These are phyloP conservation scores for Trichoderma hamatum DNA, from an alignment of 2,329 filamentous ascomycete species.

Conservation along the genomic window DNA sequence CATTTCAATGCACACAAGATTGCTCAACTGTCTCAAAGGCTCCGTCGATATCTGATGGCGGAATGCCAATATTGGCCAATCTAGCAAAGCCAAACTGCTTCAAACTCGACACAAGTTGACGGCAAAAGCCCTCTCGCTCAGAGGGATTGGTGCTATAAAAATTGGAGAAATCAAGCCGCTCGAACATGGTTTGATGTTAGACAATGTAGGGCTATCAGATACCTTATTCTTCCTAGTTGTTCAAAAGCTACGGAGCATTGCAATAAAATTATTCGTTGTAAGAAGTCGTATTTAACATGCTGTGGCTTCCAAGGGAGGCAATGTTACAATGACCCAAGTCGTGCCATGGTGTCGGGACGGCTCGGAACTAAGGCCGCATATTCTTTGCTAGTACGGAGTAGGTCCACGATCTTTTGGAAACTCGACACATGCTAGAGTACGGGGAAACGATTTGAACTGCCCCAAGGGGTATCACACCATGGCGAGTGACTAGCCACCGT, in stretches of 20 bases:
- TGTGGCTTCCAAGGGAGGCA: neutral
- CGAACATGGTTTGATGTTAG: conserved; percentile 14
- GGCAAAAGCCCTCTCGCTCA: conserved; percentile 9
- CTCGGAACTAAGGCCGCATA: neutral
- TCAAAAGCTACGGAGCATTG: no score
- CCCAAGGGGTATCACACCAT: no score
- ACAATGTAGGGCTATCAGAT: neutral
- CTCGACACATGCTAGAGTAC: neutral
- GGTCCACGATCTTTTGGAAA: neutral
- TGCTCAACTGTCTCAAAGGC: conserved; percentile 20
- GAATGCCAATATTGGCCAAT: conserved; percentile 10
- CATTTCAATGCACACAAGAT: neutral
- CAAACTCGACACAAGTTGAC: conserved; percentile 7
- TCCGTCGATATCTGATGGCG: conserved; percentile 3
- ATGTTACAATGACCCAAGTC: neutral
- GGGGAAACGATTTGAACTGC: neutral
- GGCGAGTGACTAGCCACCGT: no score
- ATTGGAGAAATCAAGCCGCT: neutral
- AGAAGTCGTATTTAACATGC: conserved; percentile 6
- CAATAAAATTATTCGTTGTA: neutral
- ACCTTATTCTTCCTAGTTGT: neutral
- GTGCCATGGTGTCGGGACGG: conserved; percentile 6
- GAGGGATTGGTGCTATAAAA: conserved; percentile 3
- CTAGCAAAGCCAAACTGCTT: conserved; percentile 16
- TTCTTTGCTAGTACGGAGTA: neutral